Evolutionary conservation across 1,139 yeast genomes (phyloP).

Genomic region (Candida labiduridarum): DNA sequence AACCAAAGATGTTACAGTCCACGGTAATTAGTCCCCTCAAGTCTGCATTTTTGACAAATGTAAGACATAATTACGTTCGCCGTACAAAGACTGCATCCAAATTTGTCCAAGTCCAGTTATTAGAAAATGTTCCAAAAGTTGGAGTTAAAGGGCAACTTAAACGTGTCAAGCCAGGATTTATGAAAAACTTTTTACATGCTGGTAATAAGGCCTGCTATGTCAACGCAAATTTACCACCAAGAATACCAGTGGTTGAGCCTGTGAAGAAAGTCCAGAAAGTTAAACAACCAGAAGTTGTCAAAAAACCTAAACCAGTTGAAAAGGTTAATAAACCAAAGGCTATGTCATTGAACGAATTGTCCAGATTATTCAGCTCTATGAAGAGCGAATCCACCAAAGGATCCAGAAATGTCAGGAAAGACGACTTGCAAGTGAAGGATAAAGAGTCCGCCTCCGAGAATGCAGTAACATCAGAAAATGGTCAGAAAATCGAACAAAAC

Average conservation of each 20-base stretch:
- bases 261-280: conserved; percentile 5
- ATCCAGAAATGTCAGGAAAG: neutral
- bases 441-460: neutral
- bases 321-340: conserved; percentile 17
- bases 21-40: neutral
- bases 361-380: conserved; percentile 37
- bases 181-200: conserved; percentile 78
- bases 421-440: conserved; percentile 7
- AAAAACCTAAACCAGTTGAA: conserved; percentile 14
- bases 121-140: conserved; percentile 61
- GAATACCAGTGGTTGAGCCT: conserved; percentile 59
- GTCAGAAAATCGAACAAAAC: conserved; percentile 2
- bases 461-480: neutral
- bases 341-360: conserved; percentile 44
- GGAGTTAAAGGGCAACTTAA: conserved; percentile 75
- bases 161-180: conserved; percentile 75
- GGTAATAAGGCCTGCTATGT: conserved; percentile 74
- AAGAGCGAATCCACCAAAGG: conserved; percentile 12
- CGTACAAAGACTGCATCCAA: conserved; percentile 27
- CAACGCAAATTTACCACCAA: conserved; percentile 53
- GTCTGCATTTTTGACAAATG: neutral
- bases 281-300: conserved; percentile 11
- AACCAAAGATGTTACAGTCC: neutral
- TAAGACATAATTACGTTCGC: neutral
- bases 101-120: conserved; percentile 62